These are phyloP conservation scores for Discostella stelligeroides DNA, from an alignment of 108 stramenopile genomes.

Conservation along the genomic window DNA sequence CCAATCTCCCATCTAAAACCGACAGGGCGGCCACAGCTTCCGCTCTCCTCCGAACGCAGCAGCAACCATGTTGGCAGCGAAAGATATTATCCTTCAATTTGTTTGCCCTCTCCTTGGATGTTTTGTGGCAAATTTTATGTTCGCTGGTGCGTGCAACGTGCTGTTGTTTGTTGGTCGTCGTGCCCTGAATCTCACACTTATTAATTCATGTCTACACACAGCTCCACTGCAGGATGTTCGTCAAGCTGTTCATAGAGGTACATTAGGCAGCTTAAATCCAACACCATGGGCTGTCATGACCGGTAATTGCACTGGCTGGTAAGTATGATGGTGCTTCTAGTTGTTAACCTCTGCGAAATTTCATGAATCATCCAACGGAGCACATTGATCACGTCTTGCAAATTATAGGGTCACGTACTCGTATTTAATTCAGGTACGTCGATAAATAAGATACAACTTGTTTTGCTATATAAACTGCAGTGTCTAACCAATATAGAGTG, in stretches of 20 bases:
- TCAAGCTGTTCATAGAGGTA: constrained; percentile 49
- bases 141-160: constrained; percentile 44
- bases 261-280: constrained; percentile 74
- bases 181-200: neutral
- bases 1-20: too few species aligned
- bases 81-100: constrained; percentile 65
- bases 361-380: too few species aligned
- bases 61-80: constrained; percentile 19
- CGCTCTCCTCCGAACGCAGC: neutral
- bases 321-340: too few species aligned
- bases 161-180: too few species aligned
- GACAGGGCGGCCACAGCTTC: too few species aligned
- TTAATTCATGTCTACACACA: too few species aligned
- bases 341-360: too few species aligned
- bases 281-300: constrained; percentile 85
- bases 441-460: too few species aligned
- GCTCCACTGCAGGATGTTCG: constrained; percentile 63
- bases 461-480: too few species aligned
- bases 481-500: neutral
- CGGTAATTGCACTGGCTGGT: constrained; percentile 60
- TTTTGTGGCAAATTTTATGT: constrained; percentile 71
- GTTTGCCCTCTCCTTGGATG: constrained; percentile 64
- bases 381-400: too few species aligned
- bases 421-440: constrained; percentile 50
- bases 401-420: constrained; percentile 67